These are phyloP conservation scores for Aspergillus sp. DNA, from an alignment of 2,329 filamentous ascomycete genomes.

Conservation along the genomic window DNA sequence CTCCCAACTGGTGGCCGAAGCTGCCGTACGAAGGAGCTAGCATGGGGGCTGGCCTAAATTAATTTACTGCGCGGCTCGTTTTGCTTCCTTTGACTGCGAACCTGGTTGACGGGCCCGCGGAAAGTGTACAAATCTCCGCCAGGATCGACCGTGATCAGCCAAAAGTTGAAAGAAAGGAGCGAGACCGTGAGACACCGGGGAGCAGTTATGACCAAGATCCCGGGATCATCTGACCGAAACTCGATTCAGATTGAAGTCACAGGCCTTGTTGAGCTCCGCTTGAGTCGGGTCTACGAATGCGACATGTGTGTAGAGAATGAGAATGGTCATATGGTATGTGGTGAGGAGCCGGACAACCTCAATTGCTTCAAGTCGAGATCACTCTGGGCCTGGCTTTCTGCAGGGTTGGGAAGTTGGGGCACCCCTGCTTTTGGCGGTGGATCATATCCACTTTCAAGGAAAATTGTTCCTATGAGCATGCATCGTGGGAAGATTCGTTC, in stretches of 20 bases:
- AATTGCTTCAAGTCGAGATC: neutral
- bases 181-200: neutral
- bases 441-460: conserved; percentile 1
- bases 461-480: conserved; percentile 5
- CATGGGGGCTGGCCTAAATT: conserved; percentile 5
- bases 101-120: conserved; percentile 22
- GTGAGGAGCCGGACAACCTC: neutral
- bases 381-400: conserved; percentile 3
- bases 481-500: neutral
- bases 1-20: conserved; percentile 10
- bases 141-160: conserved; percentile 15
- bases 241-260: neutral
- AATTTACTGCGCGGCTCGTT: conserved; percentile 1
- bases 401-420: conserved; percentile 1
- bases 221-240: neutral
- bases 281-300: neutral
- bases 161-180: conserved; percentile 4
- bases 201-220: neutral
- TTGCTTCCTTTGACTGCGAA: conserved; percentile 6
- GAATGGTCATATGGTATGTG: conserved; percentile 6
- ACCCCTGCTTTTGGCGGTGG: conserved; percentile 11
- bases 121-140: conserved; percentile 20
- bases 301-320: neutral
- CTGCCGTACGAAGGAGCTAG: neutral
- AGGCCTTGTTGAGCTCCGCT: neutral